Evolutionary conservation across 1,284 basidiomycete genomes (phyloP), one percentile per base, ranked within the genome.

Genomic region (Mrakiaceae sp.): DNA sequence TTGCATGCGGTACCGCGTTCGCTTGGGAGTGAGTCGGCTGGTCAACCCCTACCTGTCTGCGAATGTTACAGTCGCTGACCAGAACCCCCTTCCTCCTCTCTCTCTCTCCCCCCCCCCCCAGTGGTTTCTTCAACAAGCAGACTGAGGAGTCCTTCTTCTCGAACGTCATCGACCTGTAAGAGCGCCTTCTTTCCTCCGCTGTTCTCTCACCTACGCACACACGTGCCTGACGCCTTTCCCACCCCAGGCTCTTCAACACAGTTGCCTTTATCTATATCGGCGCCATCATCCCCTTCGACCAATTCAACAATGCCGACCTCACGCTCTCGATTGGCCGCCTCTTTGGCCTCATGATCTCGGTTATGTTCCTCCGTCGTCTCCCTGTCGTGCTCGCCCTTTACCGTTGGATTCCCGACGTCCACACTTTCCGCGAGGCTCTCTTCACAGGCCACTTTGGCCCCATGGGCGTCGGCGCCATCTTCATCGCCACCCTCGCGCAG

Each of bases 81-180:
- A 27, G 27, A 27, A 27, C 27, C 27, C 27, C 27, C 27, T 27
- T 27, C 27, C 27, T 27, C 27, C 27, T 27, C 7, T 27, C 14
- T 16, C 8, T 42, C 8, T 16, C 3, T 40, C 49, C 53, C 49
- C 44, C 57, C 0, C 39, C 10, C 44, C 50, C 39, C 58, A 73
- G 71, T 71, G 90, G 94, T 68, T 97, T 96, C 81, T 97, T 97
- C 81, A 94, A 94, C 77, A 84, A 87, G 70, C 93, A 96, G 70
- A 98, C 94, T 2, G 94, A 96, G 74, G 90, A 94, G 74, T 83
- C 88, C 43, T 87, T 94, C 70, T 98, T 98, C 79, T 91, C 88
- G 70, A 93, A 89, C 76, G 95, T 98, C 71, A 91, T 98, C 73
- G 94, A 96, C 72, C 68, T 81, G 72, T 27, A 27, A 27, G 27